Conservation (phyloP, 495 filamentous ascomycete genomes). For the Penicillium alfredii region DNA sequence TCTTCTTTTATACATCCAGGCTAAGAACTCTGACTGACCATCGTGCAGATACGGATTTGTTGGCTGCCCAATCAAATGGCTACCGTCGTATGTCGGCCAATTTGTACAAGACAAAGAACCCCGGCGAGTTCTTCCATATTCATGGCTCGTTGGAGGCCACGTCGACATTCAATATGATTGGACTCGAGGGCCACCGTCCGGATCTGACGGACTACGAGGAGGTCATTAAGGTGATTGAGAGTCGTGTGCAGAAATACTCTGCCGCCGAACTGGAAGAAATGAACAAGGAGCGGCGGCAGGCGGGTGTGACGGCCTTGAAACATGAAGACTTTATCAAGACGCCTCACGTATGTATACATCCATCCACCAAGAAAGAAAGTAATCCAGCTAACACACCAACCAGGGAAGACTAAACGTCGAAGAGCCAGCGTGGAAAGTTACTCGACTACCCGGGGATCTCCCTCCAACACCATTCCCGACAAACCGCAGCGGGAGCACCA, state of each 20-base stretch:
- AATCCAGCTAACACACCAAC: constrained; percentile 9
- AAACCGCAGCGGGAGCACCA: constrained; percentile 22
- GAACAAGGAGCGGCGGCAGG: constrained; percentile 57
- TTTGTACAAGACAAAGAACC: constrained; percentile 62
- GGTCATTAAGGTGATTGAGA: constrained; percentile 61
- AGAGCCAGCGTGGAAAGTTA: constrained; percentile 51
- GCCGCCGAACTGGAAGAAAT: constrained; percentile 57
- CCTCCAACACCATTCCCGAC: constrained; percentile 50
- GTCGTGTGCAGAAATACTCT: constrained; percentile 57
- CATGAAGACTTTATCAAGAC: constrained; percentile 59
- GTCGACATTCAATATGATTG: constrained; percentile 65
- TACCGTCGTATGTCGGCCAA: constrained; percentile 73
- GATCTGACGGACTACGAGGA: constrained; percentile 60
- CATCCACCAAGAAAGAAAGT: constrained; percentile 7
- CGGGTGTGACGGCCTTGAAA: constrained; percentile 60
- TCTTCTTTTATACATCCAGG: not conserved
- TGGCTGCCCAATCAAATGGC: constrained; percentile 62
- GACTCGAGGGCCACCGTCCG: constrained; percentile 55
- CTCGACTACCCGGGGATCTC: constrained; percentile 37
- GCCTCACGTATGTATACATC: constrained; percentile 44
- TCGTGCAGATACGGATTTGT: constrained; percentile 69
- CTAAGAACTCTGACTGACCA: too few relatives aligned
- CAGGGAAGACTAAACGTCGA: constrained; percentile 44
- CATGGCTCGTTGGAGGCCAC: constrained; percentile 71
- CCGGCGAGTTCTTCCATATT: constrained; percentile 66